Conservation (phyloP, 2,329 filamentous ascomycete genomes). For the Taxawa tesnikishii region DNA sequence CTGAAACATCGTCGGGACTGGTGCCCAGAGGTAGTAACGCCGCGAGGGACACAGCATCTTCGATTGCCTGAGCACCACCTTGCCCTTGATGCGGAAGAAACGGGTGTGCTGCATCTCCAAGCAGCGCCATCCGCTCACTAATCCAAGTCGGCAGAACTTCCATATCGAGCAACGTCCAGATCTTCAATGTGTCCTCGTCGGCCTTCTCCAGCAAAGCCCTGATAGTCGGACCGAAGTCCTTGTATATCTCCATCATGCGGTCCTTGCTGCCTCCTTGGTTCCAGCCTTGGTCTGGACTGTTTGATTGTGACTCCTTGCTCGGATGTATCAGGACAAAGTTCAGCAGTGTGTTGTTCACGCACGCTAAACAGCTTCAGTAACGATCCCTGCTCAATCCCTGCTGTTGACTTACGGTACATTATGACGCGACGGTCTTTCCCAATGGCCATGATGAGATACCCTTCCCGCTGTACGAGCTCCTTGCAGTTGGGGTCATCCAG, state of each 20-base stretch:
- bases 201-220: conserved; percentile 26
- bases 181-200: conserved; percentile 27
- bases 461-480: conserved; percentile 23
- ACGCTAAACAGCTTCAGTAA: no score
- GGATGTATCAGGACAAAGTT: conserved; percentile 35
- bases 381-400: no score
- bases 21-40: conserved; percentile 42
- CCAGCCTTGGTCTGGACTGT: conserved; percentile 16
- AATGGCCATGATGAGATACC: conserved; percentile 32
- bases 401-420: conserved; percentile 32
- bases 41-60: conserved; percentile 50
- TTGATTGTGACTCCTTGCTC: conserved; percentile 15
- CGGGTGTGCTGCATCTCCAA: conserved; percentile 59
- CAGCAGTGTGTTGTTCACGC: conserved; percentile 33
- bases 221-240: conserved; percentile 23
- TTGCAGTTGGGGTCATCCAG: conserved; percentile 14
- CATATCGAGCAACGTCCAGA: conserved; percentile 54
- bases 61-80: conserved; percentile 52
- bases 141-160: conserved; percentile 43
- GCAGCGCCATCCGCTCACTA: conserved; percentile 39
- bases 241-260: conserved; percentile 28
- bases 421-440: conserved; percentile 31
- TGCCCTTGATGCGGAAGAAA: conserved; percentile 54
- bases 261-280: conserved; percentile 23
- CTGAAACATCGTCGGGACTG: conserved; percentile 32